Evolutionary conservation across 441 rosid species (phyloP), one percentile per base, ranked within the genome.

Genomic region (Euphorbia celastroides): DNA sequence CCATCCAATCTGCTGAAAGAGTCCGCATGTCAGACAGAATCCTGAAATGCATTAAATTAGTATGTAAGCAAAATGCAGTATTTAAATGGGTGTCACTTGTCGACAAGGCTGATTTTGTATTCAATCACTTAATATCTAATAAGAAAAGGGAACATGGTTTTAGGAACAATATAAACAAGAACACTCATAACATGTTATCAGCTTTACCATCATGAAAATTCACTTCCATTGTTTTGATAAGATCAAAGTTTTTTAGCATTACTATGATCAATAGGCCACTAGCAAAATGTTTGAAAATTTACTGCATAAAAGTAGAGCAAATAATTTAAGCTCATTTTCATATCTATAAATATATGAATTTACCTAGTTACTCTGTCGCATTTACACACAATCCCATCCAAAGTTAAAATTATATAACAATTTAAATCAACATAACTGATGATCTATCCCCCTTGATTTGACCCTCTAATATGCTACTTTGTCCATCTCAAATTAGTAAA

Each of bases 1-100:
- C 98, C 99, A 95, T 92, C 99, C 99, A 95, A 78, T 95, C 99
- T 46, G 99, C 99, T 54, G 99, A 92, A 77, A 95, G 98, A 64
- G 99, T 95, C 80, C 99, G 86, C 99, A 95, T 92, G 80, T 95
- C 99, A 61, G 98, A 95, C 72, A 95, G 96, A 78, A 95, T 92
- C 97, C 99, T 92, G 89, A 78, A 81, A 81, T 68, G 50, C 64
- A 67, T 69, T 72, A 79, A 64, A 68, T 48, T 5, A 67, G 54
- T 17, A 69, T 46, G 61, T 65, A 64, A 72, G 79, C 31, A 54
- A 60, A 56, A 1, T 9, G 22, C 57, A 59, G 9, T 30, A 19
- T 63, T 38, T n/a, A 30, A 61, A 36, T 19, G 13, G 16, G 61
- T 20, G 11, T 50, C 25, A n/a, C 28, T 14, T 14, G 50, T 14